These are phyloP conservation scores for Beta lomatogona DNA, from an alignment of 179 eudicot genomes.

Conservation along the genomic window DNA sequence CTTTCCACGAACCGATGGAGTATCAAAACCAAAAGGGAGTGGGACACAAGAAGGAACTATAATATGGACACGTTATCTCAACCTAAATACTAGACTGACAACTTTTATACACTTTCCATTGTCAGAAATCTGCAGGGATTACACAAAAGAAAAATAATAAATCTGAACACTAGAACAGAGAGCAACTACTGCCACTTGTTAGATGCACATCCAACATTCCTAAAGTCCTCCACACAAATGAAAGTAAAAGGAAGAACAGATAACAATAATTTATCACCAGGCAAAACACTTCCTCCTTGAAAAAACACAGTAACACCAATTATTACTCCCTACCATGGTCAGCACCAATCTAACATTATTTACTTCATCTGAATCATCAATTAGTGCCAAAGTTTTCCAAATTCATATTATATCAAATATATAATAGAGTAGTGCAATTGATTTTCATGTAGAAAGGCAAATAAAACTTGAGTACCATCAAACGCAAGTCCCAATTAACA, in stretches of 20 bases:
- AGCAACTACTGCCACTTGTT: neutral
- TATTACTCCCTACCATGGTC: neutral
- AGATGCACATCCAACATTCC: constrained; percentile 4
- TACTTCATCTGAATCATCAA: neutral
- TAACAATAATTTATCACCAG: neutral
- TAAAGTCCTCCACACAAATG: neutral
- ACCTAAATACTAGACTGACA: neutral
- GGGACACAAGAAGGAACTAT: neutral
- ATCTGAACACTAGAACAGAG: neutral
- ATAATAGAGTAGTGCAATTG: neutral
- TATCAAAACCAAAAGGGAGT: too few relatives aligned
- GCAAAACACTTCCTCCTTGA: constrained; percentile 1
- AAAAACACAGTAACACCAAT: neutral
- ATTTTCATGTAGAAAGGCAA: constrained; percentile 8
- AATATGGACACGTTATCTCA: neutral
- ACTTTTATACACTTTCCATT: neutral
- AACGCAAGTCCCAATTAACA: neutral
- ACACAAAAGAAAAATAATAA: neutral
- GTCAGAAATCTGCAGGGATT: neutral
- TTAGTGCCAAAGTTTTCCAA: neutral
- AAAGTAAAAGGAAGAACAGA: neutral
- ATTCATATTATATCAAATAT: neutral
- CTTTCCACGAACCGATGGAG: too few relatives aligned
- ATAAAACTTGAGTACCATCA: constrained; percentile 9
- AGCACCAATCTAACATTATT: neutral